phyloP scores from a whole-genome alignment of 331 rosid genomes.

The Quercus phellos region DNA sequence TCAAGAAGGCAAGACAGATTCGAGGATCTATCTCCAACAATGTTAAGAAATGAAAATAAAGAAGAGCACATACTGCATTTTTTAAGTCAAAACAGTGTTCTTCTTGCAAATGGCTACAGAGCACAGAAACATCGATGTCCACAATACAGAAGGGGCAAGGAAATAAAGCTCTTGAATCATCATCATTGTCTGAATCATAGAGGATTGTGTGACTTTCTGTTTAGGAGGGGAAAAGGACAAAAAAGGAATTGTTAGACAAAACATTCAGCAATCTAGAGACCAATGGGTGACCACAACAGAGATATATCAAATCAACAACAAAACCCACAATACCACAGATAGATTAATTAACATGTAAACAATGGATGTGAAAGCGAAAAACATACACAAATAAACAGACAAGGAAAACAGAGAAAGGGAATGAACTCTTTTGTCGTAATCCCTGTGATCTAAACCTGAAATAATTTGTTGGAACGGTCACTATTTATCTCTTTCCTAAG shows the following conservation, averaged over 20 bases:
- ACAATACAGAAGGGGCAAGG: constrained; percentile 87
- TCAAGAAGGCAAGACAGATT: no score
- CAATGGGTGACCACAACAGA: neutral
- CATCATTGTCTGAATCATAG: constrained; percentile 64
- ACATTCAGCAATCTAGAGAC: neutral
- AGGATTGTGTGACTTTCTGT: constrained; percentile 47
- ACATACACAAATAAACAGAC: neutral
- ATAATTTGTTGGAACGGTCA: neutral
- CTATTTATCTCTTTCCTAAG: neutral
- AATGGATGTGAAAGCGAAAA: neutral
- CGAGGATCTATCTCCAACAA: no score
- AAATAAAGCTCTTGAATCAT: constrained; percentile 46
- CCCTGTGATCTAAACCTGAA: neutral
- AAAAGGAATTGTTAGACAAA: neutral
- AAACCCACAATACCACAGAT: neutral
- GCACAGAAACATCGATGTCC: constrained; percentile 56
- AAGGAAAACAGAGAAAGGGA: neutral
- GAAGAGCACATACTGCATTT: constrained; percentile 51
- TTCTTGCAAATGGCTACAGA: constrained; percentile 70
- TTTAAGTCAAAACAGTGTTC: constrained; percentile 78
- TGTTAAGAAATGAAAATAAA: neutral
- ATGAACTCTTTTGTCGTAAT: neutral
- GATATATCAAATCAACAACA: neutral
- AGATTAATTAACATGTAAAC: neutral
- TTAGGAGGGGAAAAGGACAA: neutral